Conservation (phyloP, 768 basidiomycete species). For the Termitomyces sp. region DNA sequence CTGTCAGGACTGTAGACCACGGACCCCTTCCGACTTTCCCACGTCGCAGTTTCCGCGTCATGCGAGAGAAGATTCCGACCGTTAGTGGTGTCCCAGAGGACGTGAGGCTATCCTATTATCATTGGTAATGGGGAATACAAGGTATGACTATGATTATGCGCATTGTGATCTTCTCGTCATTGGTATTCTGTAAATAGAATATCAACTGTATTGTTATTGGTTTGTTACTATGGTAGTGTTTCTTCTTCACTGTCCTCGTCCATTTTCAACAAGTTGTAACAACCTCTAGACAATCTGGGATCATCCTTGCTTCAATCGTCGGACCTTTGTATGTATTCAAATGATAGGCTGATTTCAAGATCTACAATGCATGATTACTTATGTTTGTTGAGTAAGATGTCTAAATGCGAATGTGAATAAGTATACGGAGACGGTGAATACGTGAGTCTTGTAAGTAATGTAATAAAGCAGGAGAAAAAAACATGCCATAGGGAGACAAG, state of each 20-base stretch:
- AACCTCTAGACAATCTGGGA: background rate
- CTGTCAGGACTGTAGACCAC: background rate
- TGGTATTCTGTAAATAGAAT: background rate
- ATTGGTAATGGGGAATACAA: background rate
- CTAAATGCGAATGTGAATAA: background rate
- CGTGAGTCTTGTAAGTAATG: conserved; percentile 1
- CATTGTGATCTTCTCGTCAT: background rate
- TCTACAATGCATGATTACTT: conserved; percentile 10
- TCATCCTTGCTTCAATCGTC: background rate
- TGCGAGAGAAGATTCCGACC: background rate
- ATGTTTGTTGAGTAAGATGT: conserved; percentile 1
- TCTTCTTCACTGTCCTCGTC: background rate
- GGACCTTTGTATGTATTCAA: background rate
- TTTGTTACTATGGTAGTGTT: too few species aligned
- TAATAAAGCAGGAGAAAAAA: background rate
- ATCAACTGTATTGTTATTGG: background rate
- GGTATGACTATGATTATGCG: background rate
- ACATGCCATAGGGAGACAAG: background rate
- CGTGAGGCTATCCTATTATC: background rate
- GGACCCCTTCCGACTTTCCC: conserved; percentile 19
- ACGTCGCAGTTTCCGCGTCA: conserved; percentile 2
- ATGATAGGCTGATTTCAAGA: background rate
- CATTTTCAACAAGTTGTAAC: background rate
- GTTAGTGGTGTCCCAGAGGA: background rate
- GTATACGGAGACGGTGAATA: background rate